Base-by-base conservation (phyloP, 192 early-diverging fungal genomes). In the Spizellomyces punctatus region DNA sequence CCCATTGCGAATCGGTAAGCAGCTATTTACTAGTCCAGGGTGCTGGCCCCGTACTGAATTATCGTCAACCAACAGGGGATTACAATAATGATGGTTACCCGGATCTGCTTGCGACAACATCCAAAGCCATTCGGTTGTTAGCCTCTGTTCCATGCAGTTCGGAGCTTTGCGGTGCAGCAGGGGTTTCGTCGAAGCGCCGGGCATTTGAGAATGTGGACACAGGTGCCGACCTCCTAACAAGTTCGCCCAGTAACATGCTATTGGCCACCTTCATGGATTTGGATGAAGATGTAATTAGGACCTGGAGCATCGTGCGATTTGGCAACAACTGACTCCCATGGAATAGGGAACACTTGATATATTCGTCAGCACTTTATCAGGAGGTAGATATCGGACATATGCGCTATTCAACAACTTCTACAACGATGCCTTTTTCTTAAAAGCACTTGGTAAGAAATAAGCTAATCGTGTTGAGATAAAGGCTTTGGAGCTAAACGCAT, bases 381-480 rank as follows among this genome's bases (percentile, higher is more conserved):
- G 57, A 62, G 73, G 62, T 41, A 52, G 64, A 74, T 42, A 82
- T 81, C 78, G 83, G 64, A 79, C 82, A 19, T 68, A 82, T 0
- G 84, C 89, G 54, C 81, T 95, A 22, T 85, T 89, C 69, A 98
- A 98, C 79, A 94, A 94, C 69, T 95, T 91, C 69, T 95, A 92
- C 72, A 93, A 91, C 63, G 96, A 98, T 76, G 96, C 94, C 10
- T 96, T 96, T 67, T 98, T 98, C 77, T 78, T 96, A 69, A 96
- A 96, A 75, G 87, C 92, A 0, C 64, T 92, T 27, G 87, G 89
- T 82, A 58, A 44, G 52, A 19, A 16, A 22, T 5, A n/a, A 16
- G 48, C 0, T 2, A 36, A 36, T 36, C 27, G 27, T 3, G 3
- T 36, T 36, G 27, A 36, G 3, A 36, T 3, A 3, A 3, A 3